A percentile compares a stretch with the other conserved stretches of the same genome.
These are phyloP conservation scores for Tillandsia leiboldiana DNA, from an alignment of 176 grass and related monocot species.

Conservation along the genomic window DNA sequence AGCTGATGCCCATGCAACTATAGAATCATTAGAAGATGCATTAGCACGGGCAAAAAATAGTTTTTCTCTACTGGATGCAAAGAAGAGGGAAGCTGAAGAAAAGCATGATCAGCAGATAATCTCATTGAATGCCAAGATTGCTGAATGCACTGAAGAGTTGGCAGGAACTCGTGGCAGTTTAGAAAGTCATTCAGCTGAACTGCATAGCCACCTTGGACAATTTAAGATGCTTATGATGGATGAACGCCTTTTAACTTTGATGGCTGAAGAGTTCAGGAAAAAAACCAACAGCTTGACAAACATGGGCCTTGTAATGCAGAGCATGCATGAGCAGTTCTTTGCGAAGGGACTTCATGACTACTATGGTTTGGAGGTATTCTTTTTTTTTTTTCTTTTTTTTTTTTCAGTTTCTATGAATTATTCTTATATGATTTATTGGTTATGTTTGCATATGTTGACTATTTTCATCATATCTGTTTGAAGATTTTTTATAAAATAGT, in stretches of 20 bases:
- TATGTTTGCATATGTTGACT: conserved; percentile 1
- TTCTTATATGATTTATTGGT: conserved; percentile 3
- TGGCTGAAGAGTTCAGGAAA: conserved; percentile 66
- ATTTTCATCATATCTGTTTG: not conserved
- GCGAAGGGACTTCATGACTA: conserved; percentile 40
- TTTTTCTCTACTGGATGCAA: conserved; percentile 34
- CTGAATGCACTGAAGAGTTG: conserved; percentile 57
- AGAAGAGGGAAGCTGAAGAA: conserved; percentile 49
- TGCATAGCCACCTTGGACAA: conserved; percentile 55
- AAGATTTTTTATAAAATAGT: conserved; percentile 7
- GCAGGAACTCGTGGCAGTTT: conserved; percentile 44
- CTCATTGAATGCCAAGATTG: conserved; percentile 50
- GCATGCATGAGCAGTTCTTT: conserved; percentile 63
- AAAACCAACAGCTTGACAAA: conserved; percentile 51
- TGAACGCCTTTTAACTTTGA: conserved; percentile 38
- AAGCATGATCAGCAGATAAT: conserved; percentile 47
- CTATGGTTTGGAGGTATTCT: conserved; percentile 59
- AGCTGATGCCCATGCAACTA: conserved; percentile 48
- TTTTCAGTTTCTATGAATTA: conserved; percentile 5
- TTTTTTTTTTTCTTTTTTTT: conserved; percentile 5
- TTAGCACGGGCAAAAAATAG: conserved; percentile 48
- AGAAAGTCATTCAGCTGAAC: conserved; percentile 46
- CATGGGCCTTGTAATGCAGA: conserved; percentile 55
- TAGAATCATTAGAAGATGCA: conserved; percentile 61
- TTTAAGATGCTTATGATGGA: conserved; percentile 50